phyloP scores from a whole-genome alignment of 2,329 filamentous ascomycete genomes.

The Chaetomiaceae sp. region DNA sequence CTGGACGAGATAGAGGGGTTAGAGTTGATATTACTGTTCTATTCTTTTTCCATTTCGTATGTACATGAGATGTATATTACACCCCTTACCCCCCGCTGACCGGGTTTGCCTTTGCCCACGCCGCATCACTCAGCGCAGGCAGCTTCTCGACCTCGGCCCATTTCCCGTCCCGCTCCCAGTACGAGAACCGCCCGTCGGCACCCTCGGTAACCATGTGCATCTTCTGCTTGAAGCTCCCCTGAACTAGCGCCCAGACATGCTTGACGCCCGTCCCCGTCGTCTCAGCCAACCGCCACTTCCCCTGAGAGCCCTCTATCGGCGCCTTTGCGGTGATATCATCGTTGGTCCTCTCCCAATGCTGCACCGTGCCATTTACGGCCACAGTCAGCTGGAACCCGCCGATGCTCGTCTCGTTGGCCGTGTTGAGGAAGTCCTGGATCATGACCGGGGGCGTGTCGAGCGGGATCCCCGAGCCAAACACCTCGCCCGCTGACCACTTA shows the following conservation, averaged over 20 bases:
- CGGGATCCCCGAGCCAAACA: conserved; percentile 15
- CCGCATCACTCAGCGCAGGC: not conserved
- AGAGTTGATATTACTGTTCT: too few species aligned
- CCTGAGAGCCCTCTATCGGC: not conserved
- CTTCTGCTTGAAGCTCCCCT: conserved; percentile 16
- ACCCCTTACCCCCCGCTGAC: conserved; percentile 12
- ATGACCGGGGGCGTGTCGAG: conserved; percentile 17
- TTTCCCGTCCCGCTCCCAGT: conserved; percentile 20
- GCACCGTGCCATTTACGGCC: conserved; percentile 16
- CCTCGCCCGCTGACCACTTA: conserved; percentile 14
- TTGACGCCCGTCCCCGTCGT: conserved; percentile 7
- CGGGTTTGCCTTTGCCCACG: conserved; percentile 1
- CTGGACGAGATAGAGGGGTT: too few species aligned
- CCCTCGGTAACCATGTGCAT: conserved; percentile 24
- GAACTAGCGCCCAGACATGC: conserved; percentile 19
- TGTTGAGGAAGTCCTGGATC: conserved; percentile 22
- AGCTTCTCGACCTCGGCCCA: conserved; percentile 15
- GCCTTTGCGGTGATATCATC: not conserved
- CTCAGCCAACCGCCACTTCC: conserved; percentile 17
- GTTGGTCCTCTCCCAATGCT: conserved; percentile 20
- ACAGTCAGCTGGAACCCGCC: conserved; percentile 20
- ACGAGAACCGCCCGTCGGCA: conserved; percentile 11
- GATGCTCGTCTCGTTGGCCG: conserved; percentile 12
- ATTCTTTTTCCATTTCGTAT: too few species aligned
- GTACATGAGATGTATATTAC: too few species aligned